Percentiles rank a stretch among this genome's conserved stretches.
Conservation (phyloP, 2,329 filamentous ascomycete genomes). For the Leptodontidium sp. region DNA sequence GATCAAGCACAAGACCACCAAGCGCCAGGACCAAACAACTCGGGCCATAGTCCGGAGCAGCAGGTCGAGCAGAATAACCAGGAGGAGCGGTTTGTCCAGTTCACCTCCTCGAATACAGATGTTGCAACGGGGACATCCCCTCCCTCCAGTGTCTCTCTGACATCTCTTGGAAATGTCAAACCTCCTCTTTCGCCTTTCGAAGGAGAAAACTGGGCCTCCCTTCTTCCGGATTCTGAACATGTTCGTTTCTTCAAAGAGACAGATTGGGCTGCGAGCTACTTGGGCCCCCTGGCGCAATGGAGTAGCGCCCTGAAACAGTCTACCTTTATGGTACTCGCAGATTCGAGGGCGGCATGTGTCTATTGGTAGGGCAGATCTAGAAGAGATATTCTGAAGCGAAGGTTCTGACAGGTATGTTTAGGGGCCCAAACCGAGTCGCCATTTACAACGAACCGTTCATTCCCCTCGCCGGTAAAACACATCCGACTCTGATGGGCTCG, state of each 20-base stretch:
- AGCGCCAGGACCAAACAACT: background rate
- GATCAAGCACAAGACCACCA: background rate
- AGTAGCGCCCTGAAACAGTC: slow-evolving; percentile 35
- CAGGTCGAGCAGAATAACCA: background rate
- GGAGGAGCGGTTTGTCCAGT: background rate
- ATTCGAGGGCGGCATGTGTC: slow-evolving; percentile 37
- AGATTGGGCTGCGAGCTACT: slow-evolving; percentile 37
- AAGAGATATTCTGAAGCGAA: background rate
- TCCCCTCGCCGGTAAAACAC: slow-evolving; percentile 37
- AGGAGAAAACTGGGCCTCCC: slow-evolving; percentile 33
- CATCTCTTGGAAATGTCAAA: background rate
- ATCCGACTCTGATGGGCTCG: slow-evolving; percentile 40
- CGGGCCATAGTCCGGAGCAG: background rate
- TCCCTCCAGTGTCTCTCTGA: background rate
- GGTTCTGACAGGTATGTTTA: slow-evolving; percentile 19
- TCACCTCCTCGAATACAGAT: slow-evolving; percentile 5
- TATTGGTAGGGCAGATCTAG: slow-evolving; percentile 36
- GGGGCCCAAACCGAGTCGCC: slow-evolving; percentile 37
- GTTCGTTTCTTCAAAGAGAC: slow-evolving; percentile 35
- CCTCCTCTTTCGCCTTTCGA: slow-evolving; percentile 13
- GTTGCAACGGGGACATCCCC: background rate
- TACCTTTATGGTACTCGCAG: slow-evolving; percentile 37
- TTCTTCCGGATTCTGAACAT: slow-evolving; percentile 38
- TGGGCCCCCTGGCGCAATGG: slow-evolving; percentile 39
- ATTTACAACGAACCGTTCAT: slow-evolving; percentile 43